Conservation (phyloP, 2,329 filamentous ascomycete genomes). For the Fusarium paranaense region DNA sequence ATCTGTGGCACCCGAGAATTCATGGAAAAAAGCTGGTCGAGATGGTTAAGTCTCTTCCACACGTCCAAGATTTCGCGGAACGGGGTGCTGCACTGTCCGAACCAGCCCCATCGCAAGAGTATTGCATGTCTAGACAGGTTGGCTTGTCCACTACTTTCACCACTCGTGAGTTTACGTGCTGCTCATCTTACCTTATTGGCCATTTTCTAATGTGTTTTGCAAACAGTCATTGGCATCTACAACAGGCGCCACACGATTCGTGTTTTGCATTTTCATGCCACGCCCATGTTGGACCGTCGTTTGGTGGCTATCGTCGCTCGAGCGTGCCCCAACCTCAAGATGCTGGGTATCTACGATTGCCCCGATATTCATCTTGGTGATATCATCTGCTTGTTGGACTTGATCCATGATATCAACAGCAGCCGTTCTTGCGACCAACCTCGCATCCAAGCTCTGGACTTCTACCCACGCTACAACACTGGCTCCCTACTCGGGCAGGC, state of each 20-base stretch:
- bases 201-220: slow-evolving; percentile 19
- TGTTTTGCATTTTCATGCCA: slow-evolving; percentile 48
- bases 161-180: slow-evolving; percentile 38
- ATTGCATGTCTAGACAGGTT: slow-evolving; percentile 27
- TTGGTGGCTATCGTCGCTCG: slow-evolving; percentile 51
- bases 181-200: background rate
- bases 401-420: slow-evolving; percentile 51
- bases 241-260: slow-evolving; percentile 24
- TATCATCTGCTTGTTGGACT: slow-evolving; percentile 48
- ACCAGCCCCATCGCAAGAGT: background rate
- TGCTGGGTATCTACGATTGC: slow-evolving; percentile 53
- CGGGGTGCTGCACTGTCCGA: slow-evolving; percentile 4
- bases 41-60: slow-evolving; percentile 15
- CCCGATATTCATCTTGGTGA: slow-evolving; percentile 53
- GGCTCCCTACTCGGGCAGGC: slow-evolving; percentile 29
- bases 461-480: slow-evolving; percentile 48
- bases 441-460: slow-evolving; percentile 46
- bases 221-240: slow-evolving; percentile 42
- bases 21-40: slow-evolving; percentile 6
- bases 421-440: slow-evolving; percentile 26
- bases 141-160: slow-evolving; percentile 10
- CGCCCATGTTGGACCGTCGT: slow-evolving; percentile 48
- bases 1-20: background rate
- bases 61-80: background rate
- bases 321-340: slow-evolving; percentile 46